phyloP scores from a whole-genome alignment of 768 basidiomycete species.

The Hericium erinaceus region DNA sequence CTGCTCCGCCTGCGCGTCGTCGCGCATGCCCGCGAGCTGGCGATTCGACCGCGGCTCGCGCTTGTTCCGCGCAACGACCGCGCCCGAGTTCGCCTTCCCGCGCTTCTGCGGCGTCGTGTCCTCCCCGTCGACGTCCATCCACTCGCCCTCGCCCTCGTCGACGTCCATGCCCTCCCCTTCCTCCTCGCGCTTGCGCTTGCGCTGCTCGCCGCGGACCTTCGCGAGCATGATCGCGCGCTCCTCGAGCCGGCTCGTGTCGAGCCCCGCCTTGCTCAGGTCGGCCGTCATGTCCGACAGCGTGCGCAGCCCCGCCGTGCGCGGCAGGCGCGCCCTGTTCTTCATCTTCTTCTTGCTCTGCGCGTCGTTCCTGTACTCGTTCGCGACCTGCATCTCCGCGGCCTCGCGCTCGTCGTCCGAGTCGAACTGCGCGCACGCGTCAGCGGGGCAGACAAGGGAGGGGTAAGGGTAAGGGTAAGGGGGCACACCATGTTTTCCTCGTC shows the following conservation, averaged over 20 bases:
- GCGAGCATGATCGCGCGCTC: slow-evolving; percentile 82
- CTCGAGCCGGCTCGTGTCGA: slow-evolving; percentile 81
- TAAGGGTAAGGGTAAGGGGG: neutral
- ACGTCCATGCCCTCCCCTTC: slow-evolving; percentile 18
- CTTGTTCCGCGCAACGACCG: slow-evolving; percentile 35
- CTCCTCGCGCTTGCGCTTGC: slow-evolving; percentile 60
- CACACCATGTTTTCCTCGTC: slow-evolving; percentile 78
- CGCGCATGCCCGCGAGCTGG: slow-evolving; percentile 70
- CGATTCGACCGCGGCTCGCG: slow-evolving; percentile 64
- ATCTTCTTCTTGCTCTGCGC: slow-evolving; percentile 81
- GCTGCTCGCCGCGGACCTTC: slow-evolving; percentile 59
- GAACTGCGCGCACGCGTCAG: slow-evolving; percentile 20
- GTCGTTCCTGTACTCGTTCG: slow-evolving; percentile 57
- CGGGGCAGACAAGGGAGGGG: neutral
- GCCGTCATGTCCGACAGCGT: slow-evolving; percentile 66
- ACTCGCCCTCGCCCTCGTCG: slow-evolving; percentile 34
- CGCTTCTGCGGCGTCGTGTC: slow-evolving; percentile 46
- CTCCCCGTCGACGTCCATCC: slow-evolving; percentile 30
- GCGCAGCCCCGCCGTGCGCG: slow-evolving; percentile 62
- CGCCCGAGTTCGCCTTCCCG: slow-evolving; percentile 52
- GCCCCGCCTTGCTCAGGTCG: slow-evolving; percentile 79
- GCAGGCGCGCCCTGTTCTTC: slow-evolving; percentile 77
- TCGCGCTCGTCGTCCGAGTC: slow-evolving; percentile 72
- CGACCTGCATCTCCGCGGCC: slow-evolving; percentile 46
- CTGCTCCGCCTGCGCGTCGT: slow-evolving; percentile 71